A percentile compares a stretch with the other conserved stretches of the same genome.
Evolutionary conservation across 192 early-diverging fungal genomes (phyloP).

Genomic region (Backusella westeae): DNA sequence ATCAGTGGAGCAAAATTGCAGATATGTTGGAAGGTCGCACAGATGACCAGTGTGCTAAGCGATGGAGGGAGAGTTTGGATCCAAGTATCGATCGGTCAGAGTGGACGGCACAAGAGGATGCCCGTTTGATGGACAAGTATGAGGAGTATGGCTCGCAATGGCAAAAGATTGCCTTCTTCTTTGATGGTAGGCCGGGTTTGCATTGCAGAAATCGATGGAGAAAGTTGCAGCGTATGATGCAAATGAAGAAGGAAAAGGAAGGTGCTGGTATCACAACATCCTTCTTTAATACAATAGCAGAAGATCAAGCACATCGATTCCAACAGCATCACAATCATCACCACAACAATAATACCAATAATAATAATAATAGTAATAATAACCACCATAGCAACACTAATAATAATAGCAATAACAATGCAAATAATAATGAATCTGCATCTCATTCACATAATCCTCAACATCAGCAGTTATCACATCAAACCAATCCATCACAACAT

Average conservation of each 20-base stretch:
- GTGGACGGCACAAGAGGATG: slow-evolving; percentile 70
- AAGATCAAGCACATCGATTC: slow-evolving; percentile 1
- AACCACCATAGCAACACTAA: not conserved
- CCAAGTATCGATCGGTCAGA: slow-evolving; percentile 72
- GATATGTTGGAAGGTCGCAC: slow-evolving; percentile 76
- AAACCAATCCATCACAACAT: not conserved
- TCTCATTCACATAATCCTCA: not conserved
- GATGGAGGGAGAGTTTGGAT: slow-evolving; percentile 87
- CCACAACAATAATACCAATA: not conserved
- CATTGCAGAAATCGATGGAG: slow-evolving; percentile 83
- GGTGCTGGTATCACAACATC: not conserved
- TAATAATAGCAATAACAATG: not conserved
- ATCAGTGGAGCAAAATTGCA: slow-evolving; percentile 83
- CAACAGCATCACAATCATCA: not conserved
- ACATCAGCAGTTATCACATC: not conserved
- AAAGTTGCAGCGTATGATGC: slow-evolving; percentile 61
- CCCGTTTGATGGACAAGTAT: slow-evolving; percentile 57
- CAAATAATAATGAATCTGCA: not conserved
- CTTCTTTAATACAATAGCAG: slow-evolving; percentile 11
- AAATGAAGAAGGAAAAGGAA: slow-evolving; percentile 27
- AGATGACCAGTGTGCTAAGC: slow-evolving; percentile 87
- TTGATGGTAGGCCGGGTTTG: slow-evolving; percentile 71
- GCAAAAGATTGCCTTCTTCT: slow-evolving; percentile 74
- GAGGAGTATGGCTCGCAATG: slow-evolving; percentile 71
- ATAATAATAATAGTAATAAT: not conserved